Percentiles rank a stretch among this genome's conserved stretches.
phyloP scores from a whole-genome alignment of 805 yeast species.

The Saturnispora ahearnii region DNA sequence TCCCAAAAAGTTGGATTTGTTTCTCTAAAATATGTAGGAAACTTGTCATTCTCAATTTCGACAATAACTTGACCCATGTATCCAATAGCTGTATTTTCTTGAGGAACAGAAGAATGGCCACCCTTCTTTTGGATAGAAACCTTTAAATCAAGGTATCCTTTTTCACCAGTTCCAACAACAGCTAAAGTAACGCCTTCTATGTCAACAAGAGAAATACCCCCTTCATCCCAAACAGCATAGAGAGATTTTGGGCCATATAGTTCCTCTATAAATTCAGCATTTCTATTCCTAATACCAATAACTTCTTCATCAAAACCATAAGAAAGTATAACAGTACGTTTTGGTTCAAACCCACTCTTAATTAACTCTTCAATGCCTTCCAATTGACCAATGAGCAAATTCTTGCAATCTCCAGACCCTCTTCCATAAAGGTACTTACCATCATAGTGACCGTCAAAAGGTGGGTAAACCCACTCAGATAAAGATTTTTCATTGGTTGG shows the following conservation, averaged over 20 bases:
- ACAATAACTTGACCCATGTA: slow-evolving; percentile 34
- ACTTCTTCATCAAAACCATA: slow-evolving; percentile 47
- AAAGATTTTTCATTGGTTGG: slow-evolving; percentile 37
- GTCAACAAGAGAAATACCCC: slow-evolving; percentile 30
- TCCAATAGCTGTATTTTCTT: slow-evolving; percentile 41
- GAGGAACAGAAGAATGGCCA: slow-evolving; percentile 45
- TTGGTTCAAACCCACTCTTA: slow-evolving; percentile 31
- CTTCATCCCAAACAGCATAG: slow-evolving; percentile 39
- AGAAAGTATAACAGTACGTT: slow-evolving; percentile 36
- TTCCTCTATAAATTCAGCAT: slow-evolving; percentile 28
- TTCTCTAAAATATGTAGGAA: slow-evolving; percentile 31
- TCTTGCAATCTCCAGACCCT: slow-evolving; percentile 37
- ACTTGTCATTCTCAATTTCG: slow-evolving; percentile 31
- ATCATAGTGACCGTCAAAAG: slow-evolving; percentile 32
- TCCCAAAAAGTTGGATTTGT: slow-evolving; percentile 36
- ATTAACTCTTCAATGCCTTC: slow-evolving; percentile 26
- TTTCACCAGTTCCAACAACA: slow-evolving; percentile 40
- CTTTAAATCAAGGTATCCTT: slow-evolving; percentile 36
- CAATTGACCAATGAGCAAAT: slow-evolving; percentile 33
- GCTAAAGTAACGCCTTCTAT: slow-evolving; percentile 33
- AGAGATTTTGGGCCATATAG: slow-evolving; percentile 36
- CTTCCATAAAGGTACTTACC: slow-evolving; percentile 33
- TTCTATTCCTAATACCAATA: slow-evolving; percentile 30
- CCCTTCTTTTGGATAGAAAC: slow-evolving; percentile 38
- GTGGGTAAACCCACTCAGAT: slow-evolving; percentile 31